Conservation (phyloP, 768 basidiomycete species). For the Tylopilus balloui region DNA sequence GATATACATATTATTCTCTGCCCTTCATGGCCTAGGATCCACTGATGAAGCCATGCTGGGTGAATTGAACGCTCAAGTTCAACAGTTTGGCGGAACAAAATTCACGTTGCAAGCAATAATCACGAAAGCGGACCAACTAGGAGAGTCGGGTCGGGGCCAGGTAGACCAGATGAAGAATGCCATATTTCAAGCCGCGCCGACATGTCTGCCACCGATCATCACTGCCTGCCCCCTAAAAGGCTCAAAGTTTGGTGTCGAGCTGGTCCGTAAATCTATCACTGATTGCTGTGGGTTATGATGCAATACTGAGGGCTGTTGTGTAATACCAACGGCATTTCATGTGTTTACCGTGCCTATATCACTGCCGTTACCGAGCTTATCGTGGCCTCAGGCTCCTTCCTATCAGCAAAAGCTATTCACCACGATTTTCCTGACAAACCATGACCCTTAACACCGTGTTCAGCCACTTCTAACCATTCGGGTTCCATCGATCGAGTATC, state of each 20-base stretch:
- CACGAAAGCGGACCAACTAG: constrained; percentile 62
- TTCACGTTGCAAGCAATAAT: constrained; percentile 69
- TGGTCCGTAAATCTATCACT: constrained; percentile 52
- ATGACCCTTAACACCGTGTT: background rate
- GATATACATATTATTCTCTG: constrained; percentile 68
- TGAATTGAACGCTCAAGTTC: constrained; percentile 36
- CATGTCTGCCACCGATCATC: constrained; percentile 64
- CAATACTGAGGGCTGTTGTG: background rate
- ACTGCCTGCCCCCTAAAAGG: constrained; percentile 46
- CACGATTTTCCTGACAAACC: constrained; percentile 5
- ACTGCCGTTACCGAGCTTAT: background rate
- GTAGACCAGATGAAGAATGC: constrained; percentile 44
- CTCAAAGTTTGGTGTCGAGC: constrained; percentile 53
- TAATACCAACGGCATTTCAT: too few species aligned
- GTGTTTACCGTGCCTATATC: background rate
- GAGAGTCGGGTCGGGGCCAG: constrained; percentile 29
- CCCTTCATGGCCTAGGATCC: constrained; percentile 54
- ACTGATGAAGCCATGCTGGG: constrained; percentile 60
- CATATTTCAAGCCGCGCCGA: constrained; percentile 51
- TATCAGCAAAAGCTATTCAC: too few species aligned
- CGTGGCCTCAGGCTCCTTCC: too few species aligned
- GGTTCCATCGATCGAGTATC: background rate
- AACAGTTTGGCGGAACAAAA: constrained; percentile 34
- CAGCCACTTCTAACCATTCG: background rate
- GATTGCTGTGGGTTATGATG: constrained; percentile 49